A percentile compares a stretch with the other conserved stretches of the same genome.
Evolutionary conservation across 805 yeast genomes (phyloP).

Genomic region (Cyberlindnera mississippiensis): DNA sequence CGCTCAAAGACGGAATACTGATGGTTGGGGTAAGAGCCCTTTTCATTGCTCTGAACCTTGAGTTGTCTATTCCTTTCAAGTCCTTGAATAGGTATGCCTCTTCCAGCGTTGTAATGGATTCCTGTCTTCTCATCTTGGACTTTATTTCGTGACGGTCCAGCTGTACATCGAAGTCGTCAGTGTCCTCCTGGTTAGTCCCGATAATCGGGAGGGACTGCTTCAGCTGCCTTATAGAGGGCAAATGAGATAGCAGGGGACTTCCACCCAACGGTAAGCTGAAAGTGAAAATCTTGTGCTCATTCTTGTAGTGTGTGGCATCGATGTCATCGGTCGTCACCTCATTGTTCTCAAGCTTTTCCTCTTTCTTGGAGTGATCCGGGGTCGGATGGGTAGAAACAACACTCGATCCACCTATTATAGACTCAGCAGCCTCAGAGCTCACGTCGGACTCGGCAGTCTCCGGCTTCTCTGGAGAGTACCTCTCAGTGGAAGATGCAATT

Average conservation of each 20-base stretch:
- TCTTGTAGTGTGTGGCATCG: slow-evolving; percentile 18
- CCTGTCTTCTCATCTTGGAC: slow-evolving; percentile 42
- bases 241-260: slow-evolving; percentile 21
- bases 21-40: slow-evolving; percentile 53
- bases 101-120: slow-evolving; percentile 55
- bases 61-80: slow-evolving; percentile 55
- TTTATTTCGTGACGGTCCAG: slow-evolving; percentile 26
- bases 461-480: too few relatives aligned
- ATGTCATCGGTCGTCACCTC: slow-evolving; percentile 15
- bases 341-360: slow-evolving; percentile 10
- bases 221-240: slow-evolving; percentile 22
- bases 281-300: slow-evolving; percentile 32
- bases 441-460: too few relatives aligned
- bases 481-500: too few relatives aligned
- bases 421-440: slow-evolving; percentile 2
- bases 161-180: slow-evolving; percentile 8
- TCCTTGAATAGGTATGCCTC: slow-evolving; percentile 56
- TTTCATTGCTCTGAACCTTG: slow-evolving; percentile 65
- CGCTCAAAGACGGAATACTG: slow-evolving; percentile 17
- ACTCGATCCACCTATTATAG: slow-evolving; percentile 1
- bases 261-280: slow-evolving; percentile 39
- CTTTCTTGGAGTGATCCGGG: too few relatives aligned
- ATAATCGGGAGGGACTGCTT: slow-evolving; percentile 20
- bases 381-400: neutral
- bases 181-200: slow-evolving; percentile 15